These are phyloP conservation scores for Naematelia aurantialba DNA, from an alignment of 768 basidiomycete species.

Conservation along the genomic window DNA sequence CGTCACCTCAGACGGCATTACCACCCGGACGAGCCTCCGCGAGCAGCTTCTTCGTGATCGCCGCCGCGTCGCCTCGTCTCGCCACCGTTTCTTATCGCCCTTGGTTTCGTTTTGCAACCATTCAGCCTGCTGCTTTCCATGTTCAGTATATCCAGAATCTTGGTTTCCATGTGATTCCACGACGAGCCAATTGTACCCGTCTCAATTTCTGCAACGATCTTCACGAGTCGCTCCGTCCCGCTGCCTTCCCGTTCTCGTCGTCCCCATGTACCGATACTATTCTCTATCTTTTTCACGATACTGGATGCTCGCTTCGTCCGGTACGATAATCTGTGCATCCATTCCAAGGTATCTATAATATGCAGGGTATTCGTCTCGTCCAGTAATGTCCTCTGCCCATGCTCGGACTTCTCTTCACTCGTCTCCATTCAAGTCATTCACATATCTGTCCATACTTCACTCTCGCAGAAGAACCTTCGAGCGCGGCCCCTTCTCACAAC, in stretches of 20 bases:
- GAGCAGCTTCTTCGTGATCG: conserved; percentile 9
- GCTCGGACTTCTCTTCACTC: too few species aligned
- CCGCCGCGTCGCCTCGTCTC: too few species aligned
- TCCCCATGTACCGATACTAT: too few species aligned
- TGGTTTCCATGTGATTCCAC: conserved; percentile 5
- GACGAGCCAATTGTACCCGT: conserved; percentile 2
- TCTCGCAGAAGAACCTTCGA: too few species aligned
- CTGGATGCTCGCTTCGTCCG: neutral
- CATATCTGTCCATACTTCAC: too few species aligned
- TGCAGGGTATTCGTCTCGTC: neutral
- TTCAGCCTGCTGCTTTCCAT: too few species aligned
- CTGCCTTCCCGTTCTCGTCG: too few species aligned
- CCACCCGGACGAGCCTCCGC: conserved; percentile 37
- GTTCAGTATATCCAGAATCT: too few species aligned
- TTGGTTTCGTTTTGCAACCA: neutral
- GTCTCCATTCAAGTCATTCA: too few species aligned
- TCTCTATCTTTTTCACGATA: neutral
- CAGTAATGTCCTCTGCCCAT: too few species aligned
- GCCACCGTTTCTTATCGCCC: neutral
- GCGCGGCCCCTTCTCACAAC: neutral
- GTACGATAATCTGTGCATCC: neutral
- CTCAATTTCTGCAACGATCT: too few species aligned
- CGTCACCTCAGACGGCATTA: conserved; percentile 45
- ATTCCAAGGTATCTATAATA: conserved; percentile 4
- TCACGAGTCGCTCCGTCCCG: too few species aligned